Evolutionary conservation across 2,329 filamentous ascomycete species (phyloP).

Genomic region (Monosporascus cannonballus): DNA sequence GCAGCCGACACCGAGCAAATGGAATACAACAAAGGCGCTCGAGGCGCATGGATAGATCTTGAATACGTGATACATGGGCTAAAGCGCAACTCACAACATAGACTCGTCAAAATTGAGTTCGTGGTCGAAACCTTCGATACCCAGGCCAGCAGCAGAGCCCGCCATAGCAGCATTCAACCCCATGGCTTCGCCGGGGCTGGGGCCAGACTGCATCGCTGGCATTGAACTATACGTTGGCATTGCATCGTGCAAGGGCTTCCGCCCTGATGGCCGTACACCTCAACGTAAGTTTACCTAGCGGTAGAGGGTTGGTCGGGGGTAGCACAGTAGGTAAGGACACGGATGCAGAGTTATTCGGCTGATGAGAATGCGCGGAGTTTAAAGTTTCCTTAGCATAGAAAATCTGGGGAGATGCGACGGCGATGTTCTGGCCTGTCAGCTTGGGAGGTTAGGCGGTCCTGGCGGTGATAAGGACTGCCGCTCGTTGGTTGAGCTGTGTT

Average conservation of each 20-base stretch:
- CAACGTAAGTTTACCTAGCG: background rate
- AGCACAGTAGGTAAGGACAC: background rate
- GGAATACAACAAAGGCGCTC: too few relatives aligned
- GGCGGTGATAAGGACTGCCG: background rate
- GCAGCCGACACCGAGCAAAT: background rate
- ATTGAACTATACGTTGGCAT: slow-evolving; percentile 56
- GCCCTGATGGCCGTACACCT: slow-evolving; percentile 12
- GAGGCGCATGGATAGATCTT: too few relatives aligned
- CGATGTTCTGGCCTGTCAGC: background rate
- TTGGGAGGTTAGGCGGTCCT: background rate
- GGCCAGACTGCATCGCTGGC: slow-evolving; percentile 40
- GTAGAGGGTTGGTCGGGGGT: background rate
- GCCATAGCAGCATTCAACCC: slow-evolving; percentile 34
- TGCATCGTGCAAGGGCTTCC: slow-evolving; percentile 34
- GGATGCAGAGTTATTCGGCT: too few relatives aligned
- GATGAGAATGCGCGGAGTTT: too few relatives aligned
- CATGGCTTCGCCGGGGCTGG: slow-evolving; percentile 40
- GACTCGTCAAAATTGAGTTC: slow-evolving; percentile 51
- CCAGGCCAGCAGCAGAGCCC: slow-evolving; percentile 27
- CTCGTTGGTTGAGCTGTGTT: too few relatives aligned
- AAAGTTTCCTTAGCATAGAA: background rate
- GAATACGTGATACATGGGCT: slow-evolving; percentile 1
- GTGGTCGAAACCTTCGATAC: slow-evolving; percentile 46
- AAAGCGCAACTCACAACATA: slow-evolving; percentile 41
- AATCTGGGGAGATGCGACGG: background rate